Percentiles rank a stretch among this genome's conserved stretches.
Conservation (phyloP, 2,329 filamentous ascomycete genomes). For the Monosporascus ibericus region DNA sequence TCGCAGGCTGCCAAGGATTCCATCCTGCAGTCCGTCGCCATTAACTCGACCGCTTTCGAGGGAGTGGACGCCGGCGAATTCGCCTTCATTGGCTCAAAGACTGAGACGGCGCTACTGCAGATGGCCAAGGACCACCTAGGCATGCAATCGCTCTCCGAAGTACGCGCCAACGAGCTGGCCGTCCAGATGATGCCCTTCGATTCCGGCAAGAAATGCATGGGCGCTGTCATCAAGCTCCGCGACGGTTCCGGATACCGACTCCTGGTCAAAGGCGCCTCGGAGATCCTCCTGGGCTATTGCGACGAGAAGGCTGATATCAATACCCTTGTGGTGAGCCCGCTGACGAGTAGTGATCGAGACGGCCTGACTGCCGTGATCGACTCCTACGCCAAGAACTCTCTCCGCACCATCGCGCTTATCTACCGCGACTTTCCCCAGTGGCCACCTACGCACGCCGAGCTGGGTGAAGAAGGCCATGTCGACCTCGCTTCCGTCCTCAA, state of each 20-base stretch:
- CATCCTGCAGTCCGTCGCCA: conserved; percentile 37
- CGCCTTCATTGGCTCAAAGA: conserved; percentile 50
- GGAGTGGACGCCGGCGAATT: conserved; percentile 38
- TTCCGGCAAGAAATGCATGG: conserved; percentile 51
- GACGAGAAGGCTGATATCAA: conserved; percentile 24
- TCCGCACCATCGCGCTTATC: conserved; percentile 69
- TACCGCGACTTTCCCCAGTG: conserved; percentile 68
- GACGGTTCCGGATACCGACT: conserved; percentile 39
- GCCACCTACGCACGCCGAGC: conserved; percentile 60
- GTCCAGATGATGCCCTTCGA: conserved; percentile 49
- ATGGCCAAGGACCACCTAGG: conserved; percentile 45
- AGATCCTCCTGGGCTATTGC: conserved; percentile 45
- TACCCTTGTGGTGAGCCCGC: conserved; percentile 36
- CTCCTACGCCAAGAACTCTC: conserved; percentile 58
- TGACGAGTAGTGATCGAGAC: conserved; percentile 52
- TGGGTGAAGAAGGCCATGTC: conserved; percentile 51
- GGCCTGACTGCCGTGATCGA: conserved; percentile 50
- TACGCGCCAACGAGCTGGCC: conserved; percentile 39
- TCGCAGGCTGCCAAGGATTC: conserved; percentile 24
- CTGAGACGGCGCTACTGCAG: conserved; percentile 47
- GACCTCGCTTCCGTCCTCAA: conserved; percentile 57
- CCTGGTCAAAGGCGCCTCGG: conserved; percentile 50
- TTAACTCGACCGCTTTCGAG: conserved; percentile 56
- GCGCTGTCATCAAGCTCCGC: conserved; percentile 43
- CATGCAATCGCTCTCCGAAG: conserved; percentile 39